phyloP scores from a whole-genome alignment of 1,284 basidiomycete genomes.

The Golubevia sp. region DNA sequence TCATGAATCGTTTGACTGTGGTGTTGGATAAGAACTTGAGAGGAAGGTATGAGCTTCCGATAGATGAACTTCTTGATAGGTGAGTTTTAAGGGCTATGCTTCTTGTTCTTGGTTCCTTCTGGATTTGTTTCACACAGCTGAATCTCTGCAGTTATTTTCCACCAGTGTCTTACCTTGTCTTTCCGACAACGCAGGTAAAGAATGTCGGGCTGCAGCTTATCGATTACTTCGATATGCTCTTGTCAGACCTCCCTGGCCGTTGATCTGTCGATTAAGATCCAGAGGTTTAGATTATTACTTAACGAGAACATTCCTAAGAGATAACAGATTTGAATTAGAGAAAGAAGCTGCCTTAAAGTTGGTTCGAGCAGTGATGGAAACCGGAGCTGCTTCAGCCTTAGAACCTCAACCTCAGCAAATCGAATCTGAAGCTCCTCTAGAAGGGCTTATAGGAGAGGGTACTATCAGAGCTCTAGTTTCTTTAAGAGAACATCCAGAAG shows the following conservation, averaged over 20 bases:
- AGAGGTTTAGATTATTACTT: constrained; percentile 82
- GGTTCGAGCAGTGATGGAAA: constrained; percentile 79
- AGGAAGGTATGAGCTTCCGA: constrained; percentile 75
- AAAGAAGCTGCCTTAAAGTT: constrained; percentile 94
- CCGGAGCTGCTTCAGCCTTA: constrained; percentile 63
- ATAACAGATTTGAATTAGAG: constrained; percentile 80
- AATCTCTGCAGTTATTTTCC: background rate
- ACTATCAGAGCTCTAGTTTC: constrained; percentile 78
- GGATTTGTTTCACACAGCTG: constrained; percentile 11
- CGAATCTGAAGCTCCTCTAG: constrained; percentile 63
- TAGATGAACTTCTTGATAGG: constrained; percentile 75
- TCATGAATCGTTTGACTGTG: constrained; percentile 74
- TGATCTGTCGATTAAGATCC: constrained; percentile 68
- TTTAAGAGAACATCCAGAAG: constrained; percentile 90
- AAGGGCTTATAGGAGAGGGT: constrained; percentile 24
- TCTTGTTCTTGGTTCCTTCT: constrained; percentile 17
- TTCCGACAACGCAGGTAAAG: constrained; percentile 74
- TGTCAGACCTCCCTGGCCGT: constrained; percentile 66
- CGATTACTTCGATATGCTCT: constrained; percentile 81
- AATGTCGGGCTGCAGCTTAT: constrained; percentile 81
- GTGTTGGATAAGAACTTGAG: constrained; percentile 76
- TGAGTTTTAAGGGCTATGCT: constrained; percentile 64
- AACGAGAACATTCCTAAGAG: constrained; percentile 79
- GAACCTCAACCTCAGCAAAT: constrained; percentile 18
- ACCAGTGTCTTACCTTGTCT: constrained; percentile 75